Base-by-base conservation (phyloP, 2,329 filamentous ascomycete species). In the Alternaria alternata region DNA sequence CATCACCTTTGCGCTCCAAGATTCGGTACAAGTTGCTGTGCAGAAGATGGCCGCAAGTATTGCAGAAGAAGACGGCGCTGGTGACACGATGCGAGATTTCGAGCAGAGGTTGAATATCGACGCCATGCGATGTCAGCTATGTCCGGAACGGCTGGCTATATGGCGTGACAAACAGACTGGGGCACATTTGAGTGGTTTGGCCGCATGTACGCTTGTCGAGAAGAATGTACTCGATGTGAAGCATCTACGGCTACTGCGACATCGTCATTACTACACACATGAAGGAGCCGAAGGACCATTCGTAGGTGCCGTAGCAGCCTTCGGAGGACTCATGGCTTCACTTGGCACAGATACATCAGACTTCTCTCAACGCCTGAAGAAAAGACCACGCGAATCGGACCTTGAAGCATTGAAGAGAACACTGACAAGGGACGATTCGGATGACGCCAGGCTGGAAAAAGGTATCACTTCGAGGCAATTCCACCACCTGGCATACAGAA, bases 1-100 rank as follows among this genome's bases (percentile, higher is more conserved):
- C 5, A 86, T 86, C 42, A 68, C 63, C 3, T 81, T 79, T 57
- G 82, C 80, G 44, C 73, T 85, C 0, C 79, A 73, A 16, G 75
- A 79, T 0, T 74, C 80, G 18, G 79, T 70, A 4, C 41, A 54
- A 4, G 28, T 49, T 11, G 66, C 66, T 7, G 64, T 69, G 3
- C 47, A 70, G 6, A 49, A 59, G 8, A 70, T 70, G 68, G 68
- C 68, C 0, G 49, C 53, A 2, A 60, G 47, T 14, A 67, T 70
- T 34, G 63, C 63, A 5, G 49, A 65, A 22, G 68, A 69, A 43
- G 68, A 70, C 3, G 66, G 66, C 3, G 54, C 66, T 3, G 51
- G 49, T 1, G 63, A 48, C 5, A 61, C 64, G 9, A 58, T 64
- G 9, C 32, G 30, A n/a, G 64, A 64, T 8, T 63, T 69, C 6